Conservation (phyloP, 2,329 filamentous ascomycete species). For the Paecilomyces niveus region DNA sequence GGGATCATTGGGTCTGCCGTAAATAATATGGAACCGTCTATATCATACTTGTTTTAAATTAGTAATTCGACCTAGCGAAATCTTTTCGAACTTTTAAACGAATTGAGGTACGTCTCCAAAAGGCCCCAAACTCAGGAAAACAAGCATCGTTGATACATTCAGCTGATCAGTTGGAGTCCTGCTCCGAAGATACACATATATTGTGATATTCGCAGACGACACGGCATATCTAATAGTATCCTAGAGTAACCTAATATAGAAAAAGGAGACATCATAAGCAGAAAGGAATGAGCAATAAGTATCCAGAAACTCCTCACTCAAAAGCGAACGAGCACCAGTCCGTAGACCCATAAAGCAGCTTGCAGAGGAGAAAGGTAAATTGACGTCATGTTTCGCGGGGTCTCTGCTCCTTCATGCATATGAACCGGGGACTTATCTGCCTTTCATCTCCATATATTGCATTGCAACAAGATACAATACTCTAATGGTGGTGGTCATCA, state of each 20-base stretch:
- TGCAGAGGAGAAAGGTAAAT: not conserved
- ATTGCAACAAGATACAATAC: not conserved
- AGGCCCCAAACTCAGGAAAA: too few relatives aligned
- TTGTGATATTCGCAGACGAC: not conserved
- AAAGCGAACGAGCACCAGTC: not conserved
- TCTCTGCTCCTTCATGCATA: not conserved
- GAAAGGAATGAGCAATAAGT: not conserved
- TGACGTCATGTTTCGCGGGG: not conserved
- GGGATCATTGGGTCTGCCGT: too few relatives aligned
- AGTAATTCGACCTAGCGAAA: too few relatives aligned
- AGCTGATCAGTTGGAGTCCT: too few relatives aligned
- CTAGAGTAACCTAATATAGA: not conserved
- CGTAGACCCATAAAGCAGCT: not conserved
- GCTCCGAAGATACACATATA: not conserved
- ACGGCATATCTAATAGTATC: not conserved
- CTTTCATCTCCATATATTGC: not conserved
- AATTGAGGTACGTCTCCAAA: too few relatives aligned
- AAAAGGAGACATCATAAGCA: not conserved
- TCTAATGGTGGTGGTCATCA: slow-evolving; percentile 19
- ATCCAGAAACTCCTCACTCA: not conserved
- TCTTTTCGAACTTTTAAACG: too few relatives aligned
- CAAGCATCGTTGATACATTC: too few relatives aligned
- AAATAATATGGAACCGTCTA: too few relatives aligned
- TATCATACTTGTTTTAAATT: too few relatives aligned
- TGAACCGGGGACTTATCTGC: not conserved